A percentile compares a stretch with the other conserved stretches of the same genome.
These are phyloP conservation scores for Flaveria linearis DNA, from an alignment of 129 eudicot species.

Conservation along the genomic window DNA sequence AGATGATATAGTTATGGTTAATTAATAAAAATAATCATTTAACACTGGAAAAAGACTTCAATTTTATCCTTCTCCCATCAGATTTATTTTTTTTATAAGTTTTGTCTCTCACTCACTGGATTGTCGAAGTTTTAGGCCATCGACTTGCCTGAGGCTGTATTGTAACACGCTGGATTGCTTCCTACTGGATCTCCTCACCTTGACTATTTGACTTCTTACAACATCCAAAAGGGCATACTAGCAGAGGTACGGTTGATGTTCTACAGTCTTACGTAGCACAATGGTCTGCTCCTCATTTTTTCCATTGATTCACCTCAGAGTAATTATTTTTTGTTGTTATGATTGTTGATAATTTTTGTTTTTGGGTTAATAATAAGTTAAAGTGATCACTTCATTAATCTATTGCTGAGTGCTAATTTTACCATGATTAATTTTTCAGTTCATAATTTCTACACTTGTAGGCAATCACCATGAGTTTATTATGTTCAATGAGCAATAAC, in stretches of 20 bases:
- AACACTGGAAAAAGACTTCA: neutral
- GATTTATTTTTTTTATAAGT: neutral
- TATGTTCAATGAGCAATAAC: no score
- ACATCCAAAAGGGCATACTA: conserved; percentile 2
- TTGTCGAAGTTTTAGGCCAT: neutral
- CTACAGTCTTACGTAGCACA: neutral
- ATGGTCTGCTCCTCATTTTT: neutral
- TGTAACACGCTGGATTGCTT: conserved; percentile 5
- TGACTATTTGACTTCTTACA: conserved; percentile 4
- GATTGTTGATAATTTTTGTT: conserved; percentile 20
- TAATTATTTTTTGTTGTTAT: conserved; percentile 14
- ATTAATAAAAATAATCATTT: neutral
- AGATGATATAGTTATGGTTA: conserved; percentile 32
- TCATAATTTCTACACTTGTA: neutral
- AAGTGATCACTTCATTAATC: conserved; percentile 1
- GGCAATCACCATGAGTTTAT: neutral
- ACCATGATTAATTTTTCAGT: neutral
- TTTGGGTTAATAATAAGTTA: conserved; percentile 34
- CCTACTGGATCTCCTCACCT: neutral
- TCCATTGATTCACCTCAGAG: neutral
- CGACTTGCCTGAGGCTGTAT: neutral
- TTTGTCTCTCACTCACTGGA: neutral
- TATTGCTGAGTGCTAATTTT: neutral
- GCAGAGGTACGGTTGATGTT: conserved; percentile 8
- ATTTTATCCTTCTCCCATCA: conserved; percentile 24